phyloP scores from a whole-genome alignment of 768 basidiomycete genomes.

The Rhizopogon vesiculosus region DNA sequence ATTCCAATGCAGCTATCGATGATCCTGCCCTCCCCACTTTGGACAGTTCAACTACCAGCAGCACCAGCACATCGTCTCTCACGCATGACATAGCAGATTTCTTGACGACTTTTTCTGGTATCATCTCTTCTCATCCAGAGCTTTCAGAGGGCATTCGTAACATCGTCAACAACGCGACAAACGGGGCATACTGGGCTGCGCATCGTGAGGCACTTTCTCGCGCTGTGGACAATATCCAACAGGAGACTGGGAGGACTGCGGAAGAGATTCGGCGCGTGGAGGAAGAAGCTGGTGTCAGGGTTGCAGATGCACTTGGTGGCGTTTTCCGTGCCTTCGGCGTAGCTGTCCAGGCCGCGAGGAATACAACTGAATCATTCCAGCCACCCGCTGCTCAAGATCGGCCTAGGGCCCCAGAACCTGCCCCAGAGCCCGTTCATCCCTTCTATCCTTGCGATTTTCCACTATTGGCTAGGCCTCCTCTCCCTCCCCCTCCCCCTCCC shows the following conservation, averaged over 20 bases:
- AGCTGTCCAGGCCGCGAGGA: slow-evolving; percentile 18
- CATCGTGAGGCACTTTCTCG: slow-evolving; percentile 58
- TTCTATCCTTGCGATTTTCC: slow-evolving; percentile 4
- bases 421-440: background rate
- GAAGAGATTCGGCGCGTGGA: slow-evolving; percentile 50
- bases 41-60: slow-evolving; percentile 23
- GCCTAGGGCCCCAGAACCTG: background rate
- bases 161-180: slow-evolving; percentile 55
- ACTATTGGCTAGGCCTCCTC: slow-evolving; percentile 8
- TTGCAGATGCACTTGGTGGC: slow-evolving; percentile 58
- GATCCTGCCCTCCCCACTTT: slow-evolving; percentile 52
- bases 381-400: background rate
- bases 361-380: slow-evolving; percentile 2
- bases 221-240: slow-evolving; percentile 48
- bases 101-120: slow-evolving; percentile 48
- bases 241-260: slow-evolving; percentile 33
- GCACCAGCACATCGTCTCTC: slow-evolving; percentile 38
- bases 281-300: slow-evolving; percentile 58
- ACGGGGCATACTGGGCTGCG: slow-evolving; percentile 64
- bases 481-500: slow-evolving; percentile 12
- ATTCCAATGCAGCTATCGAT: slow-evolving; percentile 16
- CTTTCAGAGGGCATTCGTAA: slow-evolving; percentile 63
- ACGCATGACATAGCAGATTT: slow-evolving; percentile 62
- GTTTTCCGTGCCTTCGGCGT: slow-evolving; percentile 52
- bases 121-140: slow-evolving; percentile 65